Base-by-base conservation (phyloP, 208 protist species). In the Polymyxa betae region DNA sequence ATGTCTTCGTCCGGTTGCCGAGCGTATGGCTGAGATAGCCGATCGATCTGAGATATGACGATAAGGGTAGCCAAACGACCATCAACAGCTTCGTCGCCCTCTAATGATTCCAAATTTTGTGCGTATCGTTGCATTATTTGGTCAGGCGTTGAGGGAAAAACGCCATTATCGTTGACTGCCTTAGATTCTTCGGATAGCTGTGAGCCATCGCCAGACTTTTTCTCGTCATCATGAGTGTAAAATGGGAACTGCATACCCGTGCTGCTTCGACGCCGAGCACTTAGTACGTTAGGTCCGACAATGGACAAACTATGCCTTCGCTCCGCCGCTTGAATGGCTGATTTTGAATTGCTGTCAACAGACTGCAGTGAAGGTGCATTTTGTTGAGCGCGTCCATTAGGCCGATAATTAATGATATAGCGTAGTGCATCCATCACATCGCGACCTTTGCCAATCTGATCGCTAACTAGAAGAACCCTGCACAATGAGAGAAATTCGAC, bases 21-120 rank as follows among this genome's bases (percentile, higher is more conserved):
- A 20, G 72, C 72, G n/a, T 45, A 82, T 82, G 72, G n/a, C 72
- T 82, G 72, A 5, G 72, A 82, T 43, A 82, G n/a, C n/a, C 72
- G 72, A 43, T 82, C 72, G n/a, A 82, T 5, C n/a, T 82, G 72
- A 35, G 72, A 35, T 5, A 82, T 82, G 5, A 82, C 40, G 16
- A 82, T 43, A 40, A 82, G n/a, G 10, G 40, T 35, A 35, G 72
- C 72, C 5, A 82, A 5, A 20, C 72, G 72, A n/a, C 16, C 40
- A 43, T 82, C 72, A 43, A 82, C n/a, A 82, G 72, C 16, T 12
- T 82, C 72, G 35, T 82, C 35, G 35, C 12, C n/a, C 16, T n/a
- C 5, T 20, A 82, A 82, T n/a, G 5, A 20, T 12, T 35, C 72
- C n/a, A 82, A 43, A 82, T 82, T 43, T 45, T 5, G 72, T 40